Evolutionary conservation across 1,284 basidiomycete genomes (phyloP), one percentile per base, ranked within the genome.

Genomic region (Agroathelia rolfsii): DNA sequence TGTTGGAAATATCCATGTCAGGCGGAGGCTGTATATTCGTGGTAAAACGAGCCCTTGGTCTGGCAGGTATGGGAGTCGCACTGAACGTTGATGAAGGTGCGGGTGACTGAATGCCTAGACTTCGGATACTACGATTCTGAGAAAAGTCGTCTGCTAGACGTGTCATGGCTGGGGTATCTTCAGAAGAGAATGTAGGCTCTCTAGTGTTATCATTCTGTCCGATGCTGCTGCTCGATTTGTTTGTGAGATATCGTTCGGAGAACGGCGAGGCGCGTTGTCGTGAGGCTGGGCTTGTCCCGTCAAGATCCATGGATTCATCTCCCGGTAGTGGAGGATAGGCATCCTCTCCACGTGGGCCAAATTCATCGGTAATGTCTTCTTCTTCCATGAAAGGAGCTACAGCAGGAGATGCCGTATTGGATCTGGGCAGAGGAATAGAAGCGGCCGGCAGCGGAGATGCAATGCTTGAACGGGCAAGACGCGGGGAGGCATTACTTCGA

Each of bases 121-220:
- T n/a, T n/a, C n/a, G n/a, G n/a, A n/a, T n/a, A n/a, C n/a, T n/a
- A n/a, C n/a, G n/a, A n/a, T n/a, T n/a, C n/a, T n/a, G 30, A 40
- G 43, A 16, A 41, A 30, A 35, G 39, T 44, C 9, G n/a, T 34
- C 10, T 9, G 19, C 9, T 31, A 27, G 42, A 49, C 16, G 43
- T 46, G 45, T 37, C 57, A 51, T 6, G 56, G 52, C 10, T 11
- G 30, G n/a, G 18, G 18, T 11, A 5, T 52, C 56, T 20, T 69
- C 75, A 5, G 80, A 80, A 1, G 77, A 79, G 46, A 81, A 82
- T 0, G 77, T 82, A 3, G 74, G 74, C 30, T 79, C 76, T 23
- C n/a, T n/a, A n/a, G n/a, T n/a, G n/a, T n/a, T n/a, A n/a, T n/a
- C 56, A 55, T 17, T 57, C 55, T n/a, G 53, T n/a, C n/a, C 34